Evolutionary conservation across 768 basidiomycete species (phyloP).

Genomic region (Collybia sordida): DNA sequence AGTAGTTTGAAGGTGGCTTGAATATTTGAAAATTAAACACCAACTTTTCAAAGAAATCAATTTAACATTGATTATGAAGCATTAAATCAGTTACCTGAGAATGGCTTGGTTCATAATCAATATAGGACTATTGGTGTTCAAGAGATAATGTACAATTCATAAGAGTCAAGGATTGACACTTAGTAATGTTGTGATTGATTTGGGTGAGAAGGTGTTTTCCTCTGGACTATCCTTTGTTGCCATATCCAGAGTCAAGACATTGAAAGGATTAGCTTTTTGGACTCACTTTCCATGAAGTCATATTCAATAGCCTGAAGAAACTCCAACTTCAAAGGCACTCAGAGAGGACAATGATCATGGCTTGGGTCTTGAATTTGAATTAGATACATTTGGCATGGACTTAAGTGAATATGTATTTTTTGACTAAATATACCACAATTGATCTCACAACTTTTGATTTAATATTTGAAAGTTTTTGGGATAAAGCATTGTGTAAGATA

Average conservation of each 20-base stretch:
- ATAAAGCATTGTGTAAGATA: not conserved
- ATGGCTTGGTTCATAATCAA: slow-evolving; percentile 9
- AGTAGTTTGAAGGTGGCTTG: slow-evolving; percentile 1
- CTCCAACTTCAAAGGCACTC: too few relatives aligned
- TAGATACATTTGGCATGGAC: not conserved
- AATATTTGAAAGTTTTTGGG: not conserved
- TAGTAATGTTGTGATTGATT: too few relatives aligned
- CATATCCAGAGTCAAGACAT: too few relatives aligned
- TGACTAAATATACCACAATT: not conserved
- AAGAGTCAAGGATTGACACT: too few relatives aligned
- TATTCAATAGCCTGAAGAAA: too few relatives aligned
- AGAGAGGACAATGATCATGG: too few relatives aligned
- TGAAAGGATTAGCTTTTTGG: too few relatives aligned
- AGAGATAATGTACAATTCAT: too few relatives aligned
- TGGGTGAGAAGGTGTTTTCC: too few relatives aligned
- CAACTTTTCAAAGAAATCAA: not conserved
- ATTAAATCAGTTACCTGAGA: slow-evolving; percentile 9
- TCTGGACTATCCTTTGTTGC: too few relatives aligned
- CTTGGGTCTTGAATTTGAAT: too few relatives aligned
- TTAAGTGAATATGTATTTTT: not conserved
- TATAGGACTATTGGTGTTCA: slow-evolving; percentile 3
- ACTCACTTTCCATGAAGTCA: too few relatives aligned
- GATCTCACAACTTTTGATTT: not conserved
- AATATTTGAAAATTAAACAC: not conserved
- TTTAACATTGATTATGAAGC: slow-evolving; percentile 9